Base-by-base conservation (phyloP, 116 monocot species). In the Dioscorea cayenensis region DNA sequence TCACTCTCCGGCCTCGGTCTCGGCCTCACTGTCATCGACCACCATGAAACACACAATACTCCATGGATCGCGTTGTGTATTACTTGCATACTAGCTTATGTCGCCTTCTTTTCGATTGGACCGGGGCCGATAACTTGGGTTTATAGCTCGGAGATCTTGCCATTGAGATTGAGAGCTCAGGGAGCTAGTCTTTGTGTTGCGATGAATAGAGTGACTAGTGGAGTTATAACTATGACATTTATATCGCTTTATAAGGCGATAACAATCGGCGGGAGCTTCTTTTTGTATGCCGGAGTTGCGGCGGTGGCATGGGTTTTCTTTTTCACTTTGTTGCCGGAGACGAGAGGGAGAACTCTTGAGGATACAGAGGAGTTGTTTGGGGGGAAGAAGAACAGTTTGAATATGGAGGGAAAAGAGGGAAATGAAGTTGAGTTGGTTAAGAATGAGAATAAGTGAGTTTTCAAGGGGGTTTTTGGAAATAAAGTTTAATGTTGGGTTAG, bases 101-200 rank as follows among this genome's bases (percentile, higher is more conserved):
- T 80, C 5, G 64, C 76, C 1, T 74, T 60, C 55, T 86, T 74
- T 69, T 86, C 86, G 2, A 79, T 82, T 18, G 82, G 86, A 14
- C 70, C 82, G 13, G 86, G 86, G 17, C 86, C 86, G 3, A 73
- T 86, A 3, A 71, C 86, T 1, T 86, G 82, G 86, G 86, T 86
- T 4, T 86, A 86, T 43, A 82, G 72, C 28, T 86, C 86, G 22
- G 86, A 81, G 72, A 72, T 81, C 20, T 76, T 75, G 32, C 80
- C 80, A 2, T 60, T 80, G 36, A 38, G 49, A 14, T 37, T 50
- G 5, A n/a, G 79, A 14, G 79, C 79, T 4, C 79, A 79, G 64
- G 79, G 79, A 21, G 50, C 43, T 11, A 64, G 69, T 23, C 20
- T 79, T 23, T 68, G 74, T 10, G 64, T 59, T 10, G 74, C 70